These are phyloP conservation scores for Exophiala mesophila DNA, from an alignment of 2,329 filamentous ascomycete genomes.

Conservation along the genomic window DNA sequence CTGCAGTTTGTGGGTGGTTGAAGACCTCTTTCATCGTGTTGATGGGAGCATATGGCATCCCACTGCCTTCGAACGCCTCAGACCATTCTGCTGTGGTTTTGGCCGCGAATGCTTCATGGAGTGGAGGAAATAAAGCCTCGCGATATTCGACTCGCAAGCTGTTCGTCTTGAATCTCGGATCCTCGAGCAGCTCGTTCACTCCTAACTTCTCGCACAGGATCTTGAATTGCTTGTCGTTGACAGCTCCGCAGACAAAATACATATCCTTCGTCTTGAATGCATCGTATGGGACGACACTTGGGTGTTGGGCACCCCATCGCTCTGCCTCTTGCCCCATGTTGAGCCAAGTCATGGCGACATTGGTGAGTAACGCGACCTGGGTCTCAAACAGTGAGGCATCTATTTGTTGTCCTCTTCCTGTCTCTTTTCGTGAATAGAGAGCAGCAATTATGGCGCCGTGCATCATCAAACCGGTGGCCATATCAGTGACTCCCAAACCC, in stretches of 20 bases:
- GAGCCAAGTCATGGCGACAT: slow-evolving; percentile 16
- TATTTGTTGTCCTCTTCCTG: slow-evolving; percentile 27
- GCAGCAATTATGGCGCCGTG: slow-evolving; percentile 20
- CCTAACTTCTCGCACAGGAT: slow-evolving; percentile 59
- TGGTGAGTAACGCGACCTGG: slow-evolving; percentile 16
- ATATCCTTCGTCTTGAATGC: slow-evolving; percentile 63
- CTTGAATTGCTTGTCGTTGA: slow-evolving; percentile 66
- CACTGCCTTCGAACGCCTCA: slow-evolving; percentile 37
- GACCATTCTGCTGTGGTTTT: slow-evolving; percentile 42
- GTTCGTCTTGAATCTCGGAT: slow-evolving; percentile 58
- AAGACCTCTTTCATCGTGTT: slow-evolving; percentile 44
- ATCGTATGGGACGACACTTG: slow-evolving; percentile 46
- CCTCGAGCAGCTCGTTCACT: slow-evolving; percentile 55
- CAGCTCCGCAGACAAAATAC: slow-evolving; percentile 65
- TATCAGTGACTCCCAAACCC: slow-evolving; percentile 14
- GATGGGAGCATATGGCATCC: slow-evolving; percentile 44
- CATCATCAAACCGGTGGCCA: slow-evolving; percentile 16
- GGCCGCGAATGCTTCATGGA: slow-evolving; percentile 33
- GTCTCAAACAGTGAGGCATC: slow-evolving; percentile 45
- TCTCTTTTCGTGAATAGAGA: slow-evolving; percentile 9
- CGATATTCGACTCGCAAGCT: slow-evolving; percentile 54
- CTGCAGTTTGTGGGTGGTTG: slow-evolving; percentile 40
- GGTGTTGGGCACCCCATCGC: slow-evolving; percentile 45
- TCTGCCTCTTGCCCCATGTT: slow-evolving; percentile 25
- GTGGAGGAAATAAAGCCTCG: slow-evolving; percentile 33